phyloP scores from a whole-genome alignment of 352 stramenopile genomes.

The Phytophthora lateralis region DNA sequence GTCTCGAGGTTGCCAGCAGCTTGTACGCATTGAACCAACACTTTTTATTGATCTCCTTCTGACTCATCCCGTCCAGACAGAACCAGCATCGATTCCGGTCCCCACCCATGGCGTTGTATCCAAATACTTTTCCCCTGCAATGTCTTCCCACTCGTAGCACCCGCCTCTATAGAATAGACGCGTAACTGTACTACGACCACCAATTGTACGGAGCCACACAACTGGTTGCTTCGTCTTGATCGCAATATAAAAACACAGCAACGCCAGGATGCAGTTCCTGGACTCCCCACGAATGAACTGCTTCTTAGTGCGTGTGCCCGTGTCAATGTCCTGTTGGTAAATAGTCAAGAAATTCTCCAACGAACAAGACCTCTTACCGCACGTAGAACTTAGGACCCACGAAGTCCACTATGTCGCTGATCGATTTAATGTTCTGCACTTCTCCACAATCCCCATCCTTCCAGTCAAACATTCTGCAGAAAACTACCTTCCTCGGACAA shows the following conservation, averaged over 20 bases:
- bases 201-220: slow-evolving; percentile 2
- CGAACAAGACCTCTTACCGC: slow-evolving; percentile 11
- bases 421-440: slow-evolving; percentile 2
- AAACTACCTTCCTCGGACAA: background rate
- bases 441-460: slow-evolving; percentile 3
- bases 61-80: too few species aligned
- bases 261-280: slow-evolving; percentile 21
- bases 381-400: slow-evolving; percentile 1
- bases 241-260: slow-evolving; percentile 14
- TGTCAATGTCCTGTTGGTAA: background rate
- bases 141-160: slow-evolving; percentile 8
- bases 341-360: slow-evolving; percentile 10
- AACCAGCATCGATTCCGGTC: too few species aligned
- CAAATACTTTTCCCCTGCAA: background rate
- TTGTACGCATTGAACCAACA: too few species aligned
- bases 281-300: slow-evolving; percentile 18
- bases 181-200: background rate
- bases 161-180: slow-evolving; percentile 12
- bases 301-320: background rate
- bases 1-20: too few species aligned
- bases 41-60: too few species aligned
- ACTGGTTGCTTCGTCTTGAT: background rate
- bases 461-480: slow-evolving; percentile 9
- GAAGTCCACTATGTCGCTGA: slow-evolving; percentile 5
- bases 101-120: background rate